phyloP scores from a whole-genome alignment of 225 moss, liverwort and hornwort species.

The Physcomitrium patens region DNA sequence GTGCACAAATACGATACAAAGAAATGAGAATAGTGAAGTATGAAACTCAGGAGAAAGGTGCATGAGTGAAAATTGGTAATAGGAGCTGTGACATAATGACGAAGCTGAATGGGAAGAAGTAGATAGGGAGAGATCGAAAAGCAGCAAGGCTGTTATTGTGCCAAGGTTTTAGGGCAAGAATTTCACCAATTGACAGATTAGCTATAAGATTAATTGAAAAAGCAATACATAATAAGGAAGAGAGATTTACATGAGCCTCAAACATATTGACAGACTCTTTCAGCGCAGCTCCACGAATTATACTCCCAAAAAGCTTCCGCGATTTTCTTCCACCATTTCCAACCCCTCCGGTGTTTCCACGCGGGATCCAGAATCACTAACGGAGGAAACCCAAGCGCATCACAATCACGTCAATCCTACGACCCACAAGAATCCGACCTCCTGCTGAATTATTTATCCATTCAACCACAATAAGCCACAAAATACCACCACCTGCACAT shows the following conservation, averaged over 20 bases:
- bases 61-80: constrained; percentile 22
- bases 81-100: constrained; percentile 2
- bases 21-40: neutral
- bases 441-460: constrained; percentile 14
- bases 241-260: constrained; percentile 58
- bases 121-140: neutral
- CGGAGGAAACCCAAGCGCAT: neutral
- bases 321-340: constrained; percentile 30
- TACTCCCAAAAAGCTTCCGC: constrained; percentile 13
- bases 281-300: constrained; percentile 37
- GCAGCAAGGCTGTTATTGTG: neutral
- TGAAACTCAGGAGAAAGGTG: constrained; percentile 11
- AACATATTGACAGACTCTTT: constrained; percentile 51
- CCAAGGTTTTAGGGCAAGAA: neutral
- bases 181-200: neutral
- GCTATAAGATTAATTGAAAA: constrained; percentile 2
- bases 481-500: constrained; percentile 15
- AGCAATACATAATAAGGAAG: neutral
- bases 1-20: constrained; percentile 13
- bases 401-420: constrained; percentile 5
- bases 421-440: constrained; percentile 21
- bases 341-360: constrained; percentile 22
- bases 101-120: neutral
- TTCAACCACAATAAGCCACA: constrained; percentile 8
- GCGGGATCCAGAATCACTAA: neutral